These are phyloP conservation scores for Chaetomium cochliodes DNA, from an alignment of 495 filamentous ascomycete species.

Conservation along the genomic window DNA sequence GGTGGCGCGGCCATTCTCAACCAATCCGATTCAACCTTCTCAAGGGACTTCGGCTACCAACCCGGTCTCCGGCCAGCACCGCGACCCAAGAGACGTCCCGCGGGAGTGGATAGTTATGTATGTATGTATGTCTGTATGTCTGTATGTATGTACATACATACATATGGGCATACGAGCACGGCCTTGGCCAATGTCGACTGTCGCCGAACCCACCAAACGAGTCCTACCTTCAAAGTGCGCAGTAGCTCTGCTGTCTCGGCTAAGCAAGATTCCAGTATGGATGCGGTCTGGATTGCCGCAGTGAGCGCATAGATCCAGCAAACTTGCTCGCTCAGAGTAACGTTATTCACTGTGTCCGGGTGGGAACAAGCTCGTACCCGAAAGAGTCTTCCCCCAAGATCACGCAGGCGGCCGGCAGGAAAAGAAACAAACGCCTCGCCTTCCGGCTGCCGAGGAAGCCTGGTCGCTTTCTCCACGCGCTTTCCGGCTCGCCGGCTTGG, in stretches of 20 bases:
- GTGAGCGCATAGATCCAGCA: no score
- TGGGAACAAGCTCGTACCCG: no score
- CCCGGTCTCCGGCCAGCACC: not conserved
- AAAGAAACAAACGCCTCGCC: not conserved
- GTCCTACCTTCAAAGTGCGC: not conserved
- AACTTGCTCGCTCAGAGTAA: no score
- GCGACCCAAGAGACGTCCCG: constrained; percentile 8
- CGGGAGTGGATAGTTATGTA: constrained; percentile 3
- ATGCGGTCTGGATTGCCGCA: not conserved
- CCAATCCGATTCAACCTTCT: not conserved
- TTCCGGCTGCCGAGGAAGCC: not conserved
- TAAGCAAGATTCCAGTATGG: not conserved
- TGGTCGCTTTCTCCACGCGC: not conserved
- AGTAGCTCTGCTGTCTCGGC: not conserved
- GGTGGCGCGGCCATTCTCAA: not conserved
- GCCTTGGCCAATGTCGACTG: constrained; percentile 15
- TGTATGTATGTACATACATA: no score
- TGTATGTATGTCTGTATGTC: no score
- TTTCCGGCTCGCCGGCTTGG: constrained; percentile 13
- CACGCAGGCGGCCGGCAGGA: no score
- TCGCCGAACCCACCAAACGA: constrained; percentile 13
- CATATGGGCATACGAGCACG: not conserved
- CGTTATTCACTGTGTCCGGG: no score
- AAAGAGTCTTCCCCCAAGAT: no score
- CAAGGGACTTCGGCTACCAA: not conserved